Evolutionary conservation across 1,139 yeast genomes (phyloP), one percentile per base, ranked within the genome.

Genomic region (Scheffersomyces segobiensis): DNA sequence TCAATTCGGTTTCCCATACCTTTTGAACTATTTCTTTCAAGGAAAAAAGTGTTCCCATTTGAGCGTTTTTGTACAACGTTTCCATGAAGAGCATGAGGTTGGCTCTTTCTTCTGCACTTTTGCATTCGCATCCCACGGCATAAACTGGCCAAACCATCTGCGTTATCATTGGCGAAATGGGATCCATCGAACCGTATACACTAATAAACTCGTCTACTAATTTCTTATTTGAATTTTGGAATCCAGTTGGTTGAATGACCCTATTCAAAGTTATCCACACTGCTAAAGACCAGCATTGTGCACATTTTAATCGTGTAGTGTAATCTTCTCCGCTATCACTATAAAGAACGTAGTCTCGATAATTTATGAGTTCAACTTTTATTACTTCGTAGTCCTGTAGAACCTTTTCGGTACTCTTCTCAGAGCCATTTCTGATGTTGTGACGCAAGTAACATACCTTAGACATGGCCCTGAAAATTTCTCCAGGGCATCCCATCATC

Each of bases 121-220:
- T 62, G 56, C 83, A 78, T 59, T 76, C 78, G 53, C 84, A 72
- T 1, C 81, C 83, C 53, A 83, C 72, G 8, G 81, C 80, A 65
- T 80, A 82, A 0, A 83, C 72, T 0, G 87, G 87, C 87, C 87
- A 84, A 2, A 84, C 86, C 87, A 84, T 84, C 63, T 84, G 87
- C 1, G 86, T 82, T 2, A 82, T 80, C 26, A 79, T 67, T 1
- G 86, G 84, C 1, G 82, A 75, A 7, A 66, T 65, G 1, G 79
- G 66, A 22, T 81, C 78, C 76, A 84, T 70, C 0, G 81, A 68
- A 2, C 75, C 72, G 62, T 83, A 83, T 2, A 78, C 76, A 14
- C 73, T 71, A 2, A 83, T 76, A 62, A 84, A 84, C 61, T 84
- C 87, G 52, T 70, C 65, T 3, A 81, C 72, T 10, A 74, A 64